These are phyloP conservation scores for Leccinum truebloodii DNA, from an alignment of 768 basidiomycete genomes.

Conservation along the genomic window DNA sequence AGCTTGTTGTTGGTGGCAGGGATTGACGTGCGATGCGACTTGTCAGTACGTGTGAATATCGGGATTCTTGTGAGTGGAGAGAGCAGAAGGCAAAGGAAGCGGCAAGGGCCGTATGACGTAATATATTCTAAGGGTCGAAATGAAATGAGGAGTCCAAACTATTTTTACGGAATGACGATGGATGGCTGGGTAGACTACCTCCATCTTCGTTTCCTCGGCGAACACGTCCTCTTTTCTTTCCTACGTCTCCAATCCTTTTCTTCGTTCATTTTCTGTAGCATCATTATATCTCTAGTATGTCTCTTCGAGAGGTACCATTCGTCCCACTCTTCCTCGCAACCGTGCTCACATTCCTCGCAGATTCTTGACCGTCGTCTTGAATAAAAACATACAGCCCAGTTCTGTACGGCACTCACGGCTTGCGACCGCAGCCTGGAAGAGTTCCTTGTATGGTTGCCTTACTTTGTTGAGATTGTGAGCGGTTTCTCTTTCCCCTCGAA, in stretches of 20 bases:
- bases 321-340: background rate
- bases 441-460: slow-evolving; percentile 55
- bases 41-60: slow-evolving; percentile 73
- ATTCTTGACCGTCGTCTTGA: slow-evolving; percentile 48
- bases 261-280: slow-evolving; percentile 47
- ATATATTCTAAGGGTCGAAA: background rate
- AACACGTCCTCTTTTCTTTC: slow-evolving; percentile 44
- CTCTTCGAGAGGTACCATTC: slow-evolving; percentile 53
- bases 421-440: slow-evolving; percentile 52
- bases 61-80: slow-evolving; percentile 79
- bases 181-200: slow-evolving; percentile 51
- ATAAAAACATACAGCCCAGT: slow-evolving; percentile 50
- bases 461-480: slow-evolving; percentile 63
- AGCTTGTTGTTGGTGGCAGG: background rate
- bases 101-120: slow-evolving; percentile 13
- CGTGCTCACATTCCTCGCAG: slow-evolving; percentile 33
- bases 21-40: slow-evolving; percentile 4
- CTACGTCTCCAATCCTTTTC: slow-evolving; percentile 49
- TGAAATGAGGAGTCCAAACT: background rate
- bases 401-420: slow-evolving; percentile 43
- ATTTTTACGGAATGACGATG: slow-evolving; percentile 25
- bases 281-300: slow-evolving; percentile 51
- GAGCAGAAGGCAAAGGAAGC: slow-evolving; percentile 46
- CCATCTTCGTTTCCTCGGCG: slow-evolving; percentile 43
- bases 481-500: background rate